Evolutionary conservation across 2,329 filamentous ascomycete species (phyloP).

Genomic region (Penicillium sp.): DNA sequence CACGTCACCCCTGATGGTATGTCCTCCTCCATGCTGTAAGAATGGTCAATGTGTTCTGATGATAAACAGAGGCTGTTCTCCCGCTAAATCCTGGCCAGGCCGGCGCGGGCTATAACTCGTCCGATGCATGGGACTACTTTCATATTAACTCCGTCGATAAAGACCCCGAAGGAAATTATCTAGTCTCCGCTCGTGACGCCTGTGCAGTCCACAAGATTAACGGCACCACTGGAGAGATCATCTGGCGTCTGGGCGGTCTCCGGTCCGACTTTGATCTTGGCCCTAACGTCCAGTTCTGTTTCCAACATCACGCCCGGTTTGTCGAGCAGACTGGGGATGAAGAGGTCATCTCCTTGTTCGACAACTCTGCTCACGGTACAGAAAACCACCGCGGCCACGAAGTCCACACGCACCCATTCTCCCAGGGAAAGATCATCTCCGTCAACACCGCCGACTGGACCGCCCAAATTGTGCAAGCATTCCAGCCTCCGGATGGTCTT

Average conservation of each 20-base stretch:
- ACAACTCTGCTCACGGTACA: conserved; percentile 48
- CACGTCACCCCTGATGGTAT: conserved; percentile 50
- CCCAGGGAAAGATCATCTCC: conserved; percentile 43
- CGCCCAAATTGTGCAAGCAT: conserved; percentile 45
- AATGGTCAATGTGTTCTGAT: conserved; percentile 4
- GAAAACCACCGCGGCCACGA: conserved; percentile 31
- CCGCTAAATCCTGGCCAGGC: conserved; percentile 46
- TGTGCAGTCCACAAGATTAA: conserved; percentile 48
- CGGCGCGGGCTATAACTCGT: conserved; percentile 34
- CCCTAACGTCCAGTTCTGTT: conserved; percentile 45
- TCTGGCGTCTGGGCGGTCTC: conserved; percentile 47
- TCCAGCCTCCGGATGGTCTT: conserved; percentile 47
- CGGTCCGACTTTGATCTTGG: conserved; percentile 42
- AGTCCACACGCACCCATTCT: conserved; percentile 39
- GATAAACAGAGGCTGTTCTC: conserved; percentile 41
- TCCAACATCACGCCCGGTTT: conserved; percentile 50
- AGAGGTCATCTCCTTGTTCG: conserved; percentile 51
- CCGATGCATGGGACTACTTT: conserved; percentile 49
- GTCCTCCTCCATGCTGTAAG: conserved; percentile 8
- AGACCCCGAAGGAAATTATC: conserved; percentile 41
- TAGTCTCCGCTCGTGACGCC: conserved; percentile 46
- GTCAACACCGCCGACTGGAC: conserved; percentile 44
- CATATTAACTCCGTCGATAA: conserved; percentile 47
- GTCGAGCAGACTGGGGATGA: conserved; percentile 44
- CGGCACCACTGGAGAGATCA: conserved; percentile 43